Evolutionary conservation across 305 asterid genomes (phyloP).

Genomic region (Fraxinus velutina): DNA sequence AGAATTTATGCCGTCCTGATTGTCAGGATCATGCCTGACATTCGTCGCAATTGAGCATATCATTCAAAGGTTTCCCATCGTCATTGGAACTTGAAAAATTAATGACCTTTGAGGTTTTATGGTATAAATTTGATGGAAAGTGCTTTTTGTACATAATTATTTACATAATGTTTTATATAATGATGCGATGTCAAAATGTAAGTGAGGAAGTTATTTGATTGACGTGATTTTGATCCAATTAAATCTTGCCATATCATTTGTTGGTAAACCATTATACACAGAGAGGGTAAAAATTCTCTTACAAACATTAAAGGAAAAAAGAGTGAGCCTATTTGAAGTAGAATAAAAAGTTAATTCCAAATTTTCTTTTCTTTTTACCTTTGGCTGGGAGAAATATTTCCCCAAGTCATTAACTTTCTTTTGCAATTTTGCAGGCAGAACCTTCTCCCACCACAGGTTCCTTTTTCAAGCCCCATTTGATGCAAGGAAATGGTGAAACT

Average conservation of each 20-base stretch:
- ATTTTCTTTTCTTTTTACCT: conserved; percentile 13
- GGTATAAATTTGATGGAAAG: conserved; percentile 8
- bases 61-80: conserved; percentile 5
- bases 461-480: conserved; percentile 61
- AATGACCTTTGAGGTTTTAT: conserved; percentile 20
- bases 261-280: not conserved
- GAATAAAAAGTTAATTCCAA: not conserved
- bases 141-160: not conserved
- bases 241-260: not conserved
- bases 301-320: not conserved
- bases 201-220: not conserved
- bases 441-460: conserved; percentile 98
- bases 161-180: not conserved
- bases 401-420: not conserved
- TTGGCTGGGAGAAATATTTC: conserved; percentile 8
- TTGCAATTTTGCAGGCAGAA: conserved; percentile 66
- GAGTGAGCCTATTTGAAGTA: not conserved
- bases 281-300: conserved; percentile 9
- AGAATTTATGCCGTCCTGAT: conserved; percentile 21
- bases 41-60: conserved; percentile 22
- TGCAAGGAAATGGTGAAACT: conserved; percentile 59
- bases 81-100: not conserved
- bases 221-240: not conserved
- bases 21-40: conserved; percentile 17
- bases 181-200: not conserved